Base-by-base conservation (phyloP, 257 asterid genomes). In the Gentiana macrophylla region DNA sequence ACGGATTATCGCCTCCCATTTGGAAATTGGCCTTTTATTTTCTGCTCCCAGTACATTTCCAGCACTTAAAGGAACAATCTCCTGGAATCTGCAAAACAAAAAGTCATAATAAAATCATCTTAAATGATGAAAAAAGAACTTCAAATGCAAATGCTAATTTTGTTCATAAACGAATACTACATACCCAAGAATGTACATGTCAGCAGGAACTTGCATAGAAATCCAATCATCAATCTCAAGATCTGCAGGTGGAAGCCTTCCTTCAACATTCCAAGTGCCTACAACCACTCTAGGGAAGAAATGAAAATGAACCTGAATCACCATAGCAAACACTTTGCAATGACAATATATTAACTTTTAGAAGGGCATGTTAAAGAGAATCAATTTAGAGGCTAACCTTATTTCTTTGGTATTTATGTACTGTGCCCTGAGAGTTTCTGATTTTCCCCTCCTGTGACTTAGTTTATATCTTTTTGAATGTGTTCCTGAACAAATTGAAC, bases 181-280 rank as follows among this genome's bases (percentile, higher is more conserved):
- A 67, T 70, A 88, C 95, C 97, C 97, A 51, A 89, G 81, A 53
- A 88, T 72, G 66, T 82, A 88, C 10, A 88, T 70, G 72, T 84
- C 96, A 49, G 96, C 84, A 1, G 94, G 88, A 43, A 78, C 88
- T 77, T 88, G 84, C 84, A 68, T 74, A 62, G 70, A 65, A 33
- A 88, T 76, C 97, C 97, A 88, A 51, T 89, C 95, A 47, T 83
- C 95, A 36, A 89, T 85, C 33, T 80, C 91, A 61, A 86, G 79
- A 68, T 71, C 63, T 44, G 73, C 97, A 32, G 63, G 37, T 6
- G 97, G 97, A 65, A 57, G 56, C 65, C 76, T 80, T 54, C 95
- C 97, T 37, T 86, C 95, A 37, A 88, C 97, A 57, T 88, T 88
- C 95, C 97, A 88, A 50, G 97, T 84, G 35, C 95, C 95, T 37